Evolutionary conservation across 2,329 filamentous ascomycete species (phyloP), one percentile per base, ranked within the genome.

Genomic region (Harringtonia lauricola): DNA sequence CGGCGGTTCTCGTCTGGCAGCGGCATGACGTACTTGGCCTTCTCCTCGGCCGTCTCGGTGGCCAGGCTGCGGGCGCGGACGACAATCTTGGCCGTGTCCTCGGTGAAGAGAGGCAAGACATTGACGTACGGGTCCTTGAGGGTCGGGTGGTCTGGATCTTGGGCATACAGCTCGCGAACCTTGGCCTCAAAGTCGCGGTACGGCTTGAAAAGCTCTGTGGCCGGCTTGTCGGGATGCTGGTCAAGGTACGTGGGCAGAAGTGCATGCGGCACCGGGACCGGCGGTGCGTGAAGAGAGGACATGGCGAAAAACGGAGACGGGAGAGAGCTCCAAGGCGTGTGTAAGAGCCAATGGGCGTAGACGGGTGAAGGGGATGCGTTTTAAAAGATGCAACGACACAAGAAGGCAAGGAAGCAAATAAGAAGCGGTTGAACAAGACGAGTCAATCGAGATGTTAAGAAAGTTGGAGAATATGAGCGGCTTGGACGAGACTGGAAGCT

Each of bases 1-100:
- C 78, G 79, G 30, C 86, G 79, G 41, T 81, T 71, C 4, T 76
- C 66, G 1, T 73, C 62, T 0, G 72, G 68, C 24, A 88, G 68
- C 7, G 74, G 58, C 81, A 88, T 85, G 57, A 88, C 75, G 55
- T 85, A 87, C 54, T 62, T 73, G 14, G 76, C 70, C 53, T 72
- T 76, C 52, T 83, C 75, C 36, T 74, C 67, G 15, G 72, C 63
- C 1, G 72, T 67, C 59, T 87, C 83, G 2, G 58, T 47, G 2
- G 64, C 66, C 2, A 81, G 60, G 47, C 80, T 59, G 44, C 83
- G 74, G 42, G 81, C 79, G 37, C 78, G 73, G 41, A 79, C 72
- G 47, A 68, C 80, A 57, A 86, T 67, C 36, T 70, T 57, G 3
- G 66, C 53, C 42, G 79, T 76, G 46, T 71, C 63, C 15, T 71